Evolutionary conservation across 352 stramenopile genomes (phyloP), one percentile per base, ranked within the genome.

Genomic region (Phytophthora ramorum): DNA sequence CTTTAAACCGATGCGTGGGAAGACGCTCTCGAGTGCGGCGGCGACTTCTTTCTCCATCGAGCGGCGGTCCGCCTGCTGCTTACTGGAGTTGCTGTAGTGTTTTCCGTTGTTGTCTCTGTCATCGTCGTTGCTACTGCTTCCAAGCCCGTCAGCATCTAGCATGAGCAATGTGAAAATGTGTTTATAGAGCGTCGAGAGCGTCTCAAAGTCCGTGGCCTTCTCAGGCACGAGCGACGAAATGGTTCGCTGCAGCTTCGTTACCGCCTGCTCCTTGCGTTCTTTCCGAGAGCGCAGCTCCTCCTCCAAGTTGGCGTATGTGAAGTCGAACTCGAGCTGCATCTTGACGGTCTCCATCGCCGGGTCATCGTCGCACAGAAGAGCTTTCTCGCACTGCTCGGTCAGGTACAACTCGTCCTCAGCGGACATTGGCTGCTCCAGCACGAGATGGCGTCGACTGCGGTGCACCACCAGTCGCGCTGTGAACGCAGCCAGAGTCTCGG

Each of bases 241-340:
- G 14, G 60, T 83, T 19, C 83, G 70, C 66, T 96, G 79, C 28
- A 98, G 54, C 13, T 85, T 83, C 10, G 69, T 66, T 7, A 96
- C 66, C 0, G 79, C 75, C 43, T 89, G 82, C 14, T 85, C 70
- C 32, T 92, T 86, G 40, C 69, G 73, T 22, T 88, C 77, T 1
- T 79, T 73, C 19, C 82, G 79, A 34, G 73, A 66, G 4, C 87
- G 76, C 35, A 98, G 51, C 32, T 83, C 73, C 40, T 96, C 85
- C 45, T 94, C 85, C 0, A 91, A 65, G 32, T 93, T 91, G 5
- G 96, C 87, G 71, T 98, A 98, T 40, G 83, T 91, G 24, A 85
- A 91, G 68, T 98, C 95, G 60, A 98, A 98, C 49, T 91, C 91
- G 41, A 98, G 92, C 75, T 98, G 95, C 92, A 98, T 98, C 68